Percentiles rank a stretch among this genome's conserved stretches.
These are phyloP conservation scores for Sambucus nigra DNA, from an alignment of 129 eudicot genomes.

Conservation along the genomic window DNA sequence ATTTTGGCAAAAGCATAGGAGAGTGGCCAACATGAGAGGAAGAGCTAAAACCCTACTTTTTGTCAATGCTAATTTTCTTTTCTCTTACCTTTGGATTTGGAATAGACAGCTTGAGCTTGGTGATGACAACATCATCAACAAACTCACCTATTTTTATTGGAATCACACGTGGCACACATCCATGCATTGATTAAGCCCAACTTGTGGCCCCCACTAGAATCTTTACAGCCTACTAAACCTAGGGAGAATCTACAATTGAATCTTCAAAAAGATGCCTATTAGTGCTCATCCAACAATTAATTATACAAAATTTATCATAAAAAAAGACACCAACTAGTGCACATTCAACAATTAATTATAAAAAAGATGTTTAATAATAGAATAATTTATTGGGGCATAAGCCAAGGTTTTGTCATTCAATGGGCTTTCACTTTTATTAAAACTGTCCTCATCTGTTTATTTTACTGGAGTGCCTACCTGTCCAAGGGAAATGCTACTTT, in stretches of 20 bases:
- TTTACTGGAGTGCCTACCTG: no score
- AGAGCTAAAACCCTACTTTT: conserved; percentile 18
- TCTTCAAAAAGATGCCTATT: conserved; percentile 8
- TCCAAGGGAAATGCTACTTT: no score
- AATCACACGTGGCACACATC: neutral
- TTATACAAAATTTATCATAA: no score
- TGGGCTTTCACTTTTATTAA: no score
- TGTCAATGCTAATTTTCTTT: neutral
- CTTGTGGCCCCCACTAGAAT: no score
- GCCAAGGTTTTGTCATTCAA: no score
- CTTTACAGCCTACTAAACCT: neutral
- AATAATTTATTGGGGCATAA: no score
- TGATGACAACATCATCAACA: conserved; percentile 21
- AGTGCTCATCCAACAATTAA: conserved; percentile 9
- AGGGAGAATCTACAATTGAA: conserved; percentile 20
- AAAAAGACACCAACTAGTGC: no score
- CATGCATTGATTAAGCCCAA: no score
- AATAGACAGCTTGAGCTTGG: conserved; percentile 13
- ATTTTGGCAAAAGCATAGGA: conserved; percentile 26
- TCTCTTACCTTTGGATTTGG: conserved; percentile 13
- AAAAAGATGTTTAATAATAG: no score
- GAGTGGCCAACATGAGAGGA: conserved; percentile 20
- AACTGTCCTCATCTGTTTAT: no score
- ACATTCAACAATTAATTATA: conserved; percentile 15
- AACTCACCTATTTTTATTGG: neutral